These are phyloP conservation scores for Rickenella mellea DNA, from an alignment of 768 basidiomycete species.

Conservation along the genomic window DNA sequence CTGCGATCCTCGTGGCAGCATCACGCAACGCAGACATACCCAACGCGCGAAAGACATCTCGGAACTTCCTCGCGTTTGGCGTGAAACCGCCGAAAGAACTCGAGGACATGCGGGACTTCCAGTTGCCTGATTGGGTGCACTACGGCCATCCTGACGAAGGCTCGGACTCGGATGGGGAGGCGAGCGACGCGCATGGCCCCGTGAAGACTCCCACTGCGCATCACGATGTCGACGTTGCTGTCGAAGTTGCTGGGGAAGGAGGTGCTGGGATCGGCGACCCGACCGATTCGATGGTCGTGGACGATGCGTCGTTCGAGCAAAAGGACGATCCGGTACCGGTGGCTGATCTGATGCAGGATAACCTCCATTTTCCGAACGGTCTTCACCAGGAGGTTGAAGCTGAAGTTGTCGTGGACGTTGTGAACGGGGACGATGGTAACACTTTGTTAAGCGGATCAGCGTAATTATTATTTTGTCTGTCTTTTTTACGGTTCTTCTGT, in stretches of 20 bases:
- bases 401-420: too few species aligned
- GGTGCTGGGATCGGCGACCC: background rate
- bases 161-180: slow-evolving; percentile 6
- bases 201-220: background rate
- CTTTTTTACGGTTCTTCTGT: too few species aligned
- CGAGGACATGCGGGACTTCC: slow-evolving; percentile 42
- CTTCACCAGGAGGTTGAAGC: too few species aligned
- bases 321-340: too few species aligned
- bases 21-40: slow-evolving; percentile 35
- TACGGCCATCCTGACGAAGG: slow-evolving; percentile 7
- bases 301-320: background rate
- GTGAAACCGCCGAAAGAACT: slow-evolving; percentile 40
- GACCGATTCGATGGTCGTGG: background rate
- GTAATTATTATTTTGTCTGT: too few species aligned
- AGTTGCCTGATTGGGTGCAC: slow-evolving; percentile 45
- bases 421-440: too few species aligned
- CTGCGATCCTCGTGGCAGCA: slow-evolving; percentile 37
- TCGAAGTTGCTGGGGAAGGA: background rate
- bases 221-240: background rate
- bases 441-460: too few species aligned
- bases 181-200: slow-evolving; percentile 9
- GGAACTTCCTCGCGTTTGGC: slow-evolving; percentile 53
- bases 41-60: slow-evolving; percentile 37
- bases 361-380: too few species aligned
- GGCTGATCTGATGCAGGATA: too few species aligned